These are phyloP conservation scores for Eucalyptus lansdowneana DNA, from an alignment of 345 rosid genomes.

Conservation along the genomic window DNA sequence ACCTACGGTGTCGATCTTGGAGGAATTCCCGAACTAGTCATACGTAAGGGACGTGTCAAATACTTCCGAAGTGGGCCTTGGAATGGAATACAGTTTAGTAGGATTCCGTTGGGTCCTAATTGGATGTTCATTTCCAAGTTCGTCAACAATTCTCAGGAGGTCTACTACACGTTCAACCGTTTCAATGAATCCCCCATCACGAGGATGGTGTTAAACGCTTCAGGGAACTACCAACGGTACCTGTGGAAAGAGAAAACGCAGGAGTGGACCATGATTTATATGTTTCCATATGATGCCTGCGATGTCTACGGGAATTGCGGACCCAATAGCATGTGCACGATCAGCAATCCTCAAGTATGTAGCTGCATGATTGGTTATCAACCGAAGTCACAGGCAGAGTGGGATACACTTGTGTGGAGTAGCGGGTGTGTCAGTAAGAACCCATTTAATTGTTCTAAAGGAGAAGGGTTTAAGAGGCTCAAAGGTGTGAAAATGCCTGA, in stretches of 20 bases:
- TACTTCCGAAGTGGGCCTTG: background rate
- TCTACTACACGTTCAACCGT: background rate
- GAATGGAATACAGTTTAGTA: background rate
- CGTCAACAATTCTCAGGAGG: background rate
- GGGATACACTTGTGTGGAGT: constrained; percentile 2
- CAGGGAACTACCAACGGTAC: background rate
- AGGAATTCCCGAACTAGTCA: background rate
- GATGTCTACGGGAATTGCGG: background rate
- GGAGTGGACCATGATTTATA: background rate
- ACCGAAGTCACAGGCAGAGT: background rate
- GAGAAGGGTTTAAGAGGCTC: background rate
- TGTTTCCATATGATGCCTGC: background rate
- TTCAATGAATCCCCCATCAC: background rate
- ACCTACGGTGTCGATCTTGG: background rate
- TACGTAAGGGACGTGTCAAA: background rate
- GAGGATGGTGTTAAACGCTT: background rate
- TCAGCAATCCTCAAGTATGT: background rate
- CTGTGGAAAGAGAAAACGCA: background rate
- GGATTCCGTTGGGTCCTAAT: background rate
- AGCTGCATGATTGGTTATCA: constrained; percentile 10
- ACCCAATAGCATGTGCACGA: background rate
- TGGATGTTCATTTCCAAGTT: background rate
- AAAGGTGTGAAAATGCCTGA: constrained; percentile 6
- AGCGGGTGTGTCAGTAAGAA: constrained; percentile 14
- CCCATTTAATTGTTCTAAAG: background rate